phyloP scores from a whole-genome alignment of 345 rosid genomes.

The Stellera chamaejasme region DNA sequence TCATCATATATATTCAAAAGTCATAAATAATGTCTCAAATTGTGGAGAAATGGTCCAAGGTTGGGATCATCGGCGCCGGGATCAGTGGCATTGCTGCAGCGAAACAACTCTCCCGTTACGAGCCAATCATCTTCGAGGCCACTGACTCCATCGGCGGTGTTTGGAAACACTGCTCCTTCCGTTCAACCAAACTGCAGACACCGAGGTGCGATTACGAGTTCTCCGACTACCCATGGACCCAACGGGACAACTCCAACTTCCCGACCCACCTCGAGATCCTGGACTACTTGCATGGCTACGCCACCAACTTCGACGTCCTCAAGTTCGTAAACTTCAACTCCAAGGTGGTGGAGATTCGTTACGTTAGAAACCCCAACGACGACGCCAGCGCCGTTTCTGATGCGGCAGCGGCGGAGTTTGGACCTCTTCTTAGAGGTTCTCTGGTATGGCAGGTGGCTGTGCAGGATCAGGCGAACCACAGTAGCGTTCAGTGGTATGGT shows the following conservation, averaged over 20 bases:
- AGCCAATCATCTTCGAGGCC: slow-evolving; percentile 36
- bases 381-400: background rate
- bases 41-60: slow-evolving; percentile 16
- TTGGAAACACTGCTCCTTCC: slow-evolving; percentile 46
- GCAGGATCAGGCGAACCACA: background rate
- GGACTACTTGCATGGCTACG: slow-evolving; percentile 34
- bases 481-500: slow-evolving; percentile 21
- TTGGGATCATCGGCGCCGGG: slow-evolving; percentile 59
- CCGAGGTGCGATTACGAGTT: slow-evolving; percentile 35
- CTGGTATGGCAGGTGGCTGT: slow-evolving; percentile 43
- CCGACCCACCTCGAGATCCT: slow-evolving; percentile 26
- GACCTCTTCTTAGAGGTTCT: slow-evolving; percentile 19
- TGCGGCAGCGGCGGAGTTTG: slow-evolving; percentile 14
- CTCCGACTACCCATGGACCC: slow-evolving; percentile 38
- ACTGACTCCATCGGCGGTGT: slow-evolving; percentile 57
- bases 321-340: slow-evolving; percentile 30
- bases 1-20: too few relatives aligned
- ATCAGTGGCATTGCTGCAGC: slow-evolving; percentile 50
- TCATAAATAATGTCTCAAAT: too few relatives aligned
- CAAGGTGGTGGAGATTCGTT: slow-evolving; percentile 29
- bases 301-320: slow-evolving; percentile 31
- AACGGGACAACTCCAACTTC: slow-evolving; percentile 27
- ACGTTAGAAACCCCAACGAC: slow-evolving; percentile 3
- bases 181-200: slow-evolving; percentile 36
- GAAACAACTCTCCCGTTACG: slow-evolving; percentile 28